A percentile compares a stretch with the other conserved stretches of the same genome.
These are phyloP conservation scores for Spongispora temasekensis DNA, from an alignment of 1,284 basidiomycete genomes.

Conservation along the genomic window DNA sequence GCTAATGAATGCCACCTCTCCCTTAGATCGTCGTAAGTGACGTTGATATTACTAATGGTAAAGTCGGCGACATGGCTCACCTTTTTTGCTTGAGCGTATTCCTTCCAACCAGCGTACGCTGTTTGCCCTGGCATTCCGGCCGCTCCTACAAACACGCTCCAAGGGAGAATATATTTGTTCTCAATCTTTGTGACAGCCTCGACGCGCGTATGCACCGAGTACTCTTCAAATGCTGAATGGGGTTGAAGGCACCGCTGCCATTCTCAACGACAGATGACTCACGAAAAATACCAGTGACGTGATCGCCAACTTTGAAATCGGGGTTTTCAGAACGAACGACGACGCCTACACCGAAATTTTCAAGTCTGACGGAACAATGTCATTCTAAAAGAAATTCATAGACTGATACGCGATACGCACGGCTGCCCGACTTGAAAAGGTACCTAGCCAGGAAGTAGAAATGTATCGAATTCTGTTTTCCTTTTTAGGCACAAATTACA, in stretches of 20 bases:
- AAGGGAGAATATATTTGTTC: slow-evolving; percentile 20
- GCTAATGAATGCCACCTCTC: slow-evolving; percentile 20
- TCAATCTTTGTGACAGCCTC: slow-evolving; percentile 18
- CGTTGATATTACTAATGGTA: no score
- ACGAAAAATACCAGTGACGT: slow-evolving; percentile 15
- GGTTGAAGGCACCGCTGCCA: no score
- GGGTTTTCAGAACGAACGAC: slow-evolving; percentile 35
- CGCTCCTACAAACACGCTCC: slow-evolving; percentile 22
- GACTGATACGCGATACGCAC: slow-evolving; percentile 4
- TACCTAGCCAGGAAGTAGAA: slow-evolving; percentile 1
- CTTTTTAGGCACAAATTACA: background rate
- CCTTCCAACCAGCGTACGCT: slow-evolving; percentile 25
- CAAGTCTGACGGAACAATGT: slow-evolving; percentile 1
- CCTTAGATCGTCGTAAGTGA: slow-evolving; percentile 12
- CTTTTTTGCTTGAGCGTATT: slow-evolving; percentile 23
- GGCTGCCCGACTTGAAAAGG: slow-evolving; percentile 18
- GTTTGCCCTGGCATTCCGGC: slow-evolving; percentile 27
- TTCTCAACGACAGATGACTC: no score
- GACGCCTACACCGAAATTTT: slow-evolving; percentile 29
- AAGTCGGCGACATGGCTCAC: background rate
- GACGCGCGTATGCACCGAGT: slow-evolving; percentile 23
- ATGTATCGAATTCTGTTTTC: background rate
- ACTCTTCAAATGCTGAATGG: slow-evolving; percentile 16
- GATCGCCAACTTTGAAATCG: slow-evolving; percentile 23
- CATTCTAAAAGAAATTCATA: background rate